These are phyloP conservation scores for Solanum verrucosum DNA, from an alignment of 257 asterid genomes.

Conservation along the genomic window DNA sequence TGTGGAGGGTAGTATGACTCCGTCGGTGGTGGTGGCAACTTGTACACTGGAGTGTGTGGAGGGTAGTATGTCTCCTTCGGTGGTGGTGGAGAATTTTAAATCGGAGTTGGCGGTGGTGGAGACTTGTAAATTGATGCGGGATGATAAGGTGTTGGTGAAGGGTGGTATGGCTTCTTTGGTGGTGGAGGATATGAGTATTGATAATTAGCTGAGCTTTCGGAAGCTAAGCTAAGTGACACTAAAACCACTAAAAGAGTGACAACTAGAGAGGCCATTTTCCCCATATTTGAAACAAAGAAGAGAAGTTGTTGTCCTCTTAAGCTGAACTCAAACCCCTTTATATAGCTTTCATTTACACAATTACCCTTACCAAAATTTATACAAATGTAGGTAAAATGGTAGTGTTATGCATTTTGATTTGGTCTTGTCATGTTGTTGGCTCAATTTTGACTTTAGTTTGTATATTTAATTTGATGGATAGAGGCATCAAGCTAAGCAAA, in stretches of 20 bases:
- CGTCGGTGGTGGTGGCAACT: neutral
- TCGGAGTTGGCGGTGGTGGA: neutral
- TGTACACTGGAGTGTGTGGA: neutral
- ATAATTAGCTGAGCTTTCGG: neutral
- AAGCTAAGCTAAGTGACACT: neutral
- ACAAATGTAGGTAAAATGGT: neutral
- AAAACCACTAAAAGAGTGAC: neutral
- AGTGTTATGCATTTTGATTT: neutral
- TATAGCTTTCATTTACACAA: neutral
- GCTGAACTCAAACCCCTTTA: neutral
- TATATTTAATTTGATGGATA: neutral
- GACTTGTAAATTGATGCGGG: neutral
- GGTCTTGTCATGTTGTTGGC: neutral
- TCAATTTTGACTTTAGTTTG: neutral
- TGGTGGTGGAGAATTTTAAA: neutral
- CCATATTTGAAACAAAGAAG: neutral
- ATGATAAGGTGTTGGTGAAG: neutral
- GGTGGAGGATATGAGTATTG: neutral
- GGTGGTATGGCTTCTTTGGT: neutral
- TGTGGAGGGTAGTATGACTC: no score
- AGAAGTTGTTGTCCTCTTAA: neutral
- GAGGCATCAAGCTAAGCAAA: neutral
- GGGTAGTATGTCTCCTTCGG: neutral
- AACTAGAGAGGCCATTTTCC: constrained; percentile 3
- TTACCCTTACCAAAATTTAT: neutral